Conservation (phyloP, 768 basidiomycete species). For the Amanita polypyramis region DNA sequence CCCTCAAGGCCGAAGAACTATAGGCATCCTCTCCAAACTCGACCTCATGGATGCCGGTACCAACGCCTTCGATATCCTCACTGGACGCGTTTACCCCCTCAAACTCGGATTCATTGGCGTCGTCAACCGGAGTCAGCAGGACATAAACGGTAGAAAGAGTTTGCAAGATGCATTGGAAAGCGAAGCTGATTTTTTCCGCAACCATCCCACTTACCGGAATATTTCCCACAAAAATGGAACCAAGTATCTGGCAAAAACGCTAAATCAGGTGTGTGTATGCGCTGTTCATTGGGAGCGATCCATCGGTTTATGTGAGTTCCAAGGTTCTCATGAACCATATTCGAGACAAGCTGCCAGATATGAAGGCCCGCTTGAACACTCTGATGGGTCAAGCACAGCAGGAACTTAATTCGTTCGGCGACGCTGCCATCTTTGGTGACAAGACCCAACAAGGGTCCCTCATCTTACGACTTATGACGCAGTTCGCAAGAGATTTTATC, state of each 20-base stretch:
- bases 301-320: neutral
- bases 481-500: constrained; percentile 94
- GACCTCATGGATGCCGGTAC: constrained; percentile 99
- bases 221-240: constrained; percentile 98
- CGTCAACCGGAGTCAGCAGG: constrained; percentile 95
- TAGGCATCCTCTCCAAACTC: constrained; percentile 93
- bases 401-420: constrained; percentile 94
- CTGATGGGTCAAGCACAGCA: constrained; percentile 99
- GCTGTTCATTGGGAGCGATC: neutral
- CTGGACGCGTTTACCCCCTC: constrained; percentile 93
- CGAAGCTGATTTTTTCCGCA: constrained; percentile 87
- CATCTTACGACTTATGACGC: constrained; percentile 94
- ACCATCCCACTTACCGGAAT: constrained; percentile 86
- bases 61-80: constrained; percentile 44
- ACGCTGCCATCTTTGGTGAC: constrained; percentile 85
- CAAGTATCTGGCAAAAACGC: constrained; percentile 81
- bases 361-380: constrained; percentile 97
- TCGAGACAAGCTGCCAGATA: constrained; percentile 96
- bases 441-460: constrained; percentile 78
- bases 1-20: constrained; percentile 91
- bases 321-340: constrained; percentile 95
- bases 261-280: constrained; percentile 67
- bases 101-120: constrained; percentile 98
- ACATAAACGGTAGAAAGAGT: constrained; percentile 81
- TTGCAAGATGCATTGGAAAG: constrained; percentile 77